A percentile compares a stretch with the other conserved stretches of the same genome.
Evolutionary conservation across 805 yeast genomes (phyloP).

Genomic region (Saccharomycopsis schoenii): DNA sequence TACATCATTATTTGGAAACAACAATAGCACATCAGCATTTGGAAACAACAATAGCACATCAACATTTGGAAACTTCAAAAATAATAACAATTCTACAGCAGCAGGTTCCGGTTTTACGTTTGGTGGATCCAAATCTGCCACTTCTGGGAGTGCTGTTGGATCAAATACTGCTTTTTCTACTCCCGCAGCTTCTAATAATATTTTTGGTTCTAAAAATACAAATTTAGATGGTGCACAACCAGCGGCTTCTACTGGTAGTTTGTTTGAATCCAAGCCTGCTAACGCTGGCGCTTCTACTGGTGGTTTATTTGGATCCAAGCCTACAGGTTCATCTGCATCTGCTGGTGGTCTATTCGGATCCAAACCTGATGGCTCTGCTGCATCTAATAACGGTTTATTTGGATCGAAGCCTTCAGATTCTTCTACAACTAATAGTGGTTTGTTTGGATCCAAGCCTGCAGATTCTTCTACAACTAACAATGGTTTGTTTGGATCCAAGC

Average conservation of each 20-base stretch:
- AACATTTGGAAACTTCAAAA: slow-evolving; percentile 12
- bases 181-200: not conserved
- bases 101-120: slow-evolving; percentile 13
- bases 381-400: too few relatives aligned
- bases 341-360: too few relatives aligned
- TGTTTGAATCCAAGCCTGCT: slow-evolving; percentile 21
- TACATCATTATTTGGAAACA: slow-evolving; percentile 4
- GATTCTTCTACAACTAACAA: slow-evolving; percentile 13
- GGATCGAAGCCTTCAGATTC: slow-evolving; percentile 11
- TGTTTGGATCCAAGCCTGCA: slow-evolving; percentile 20
- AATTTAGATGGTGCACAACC: not conserved
- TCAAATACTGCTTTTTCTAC: not conserved
- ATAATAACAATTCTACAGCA: not conserved
- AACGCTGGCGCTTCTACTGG: not conserved
- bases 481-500: slow-evolving; percentile 24
- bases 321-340: too few relatives aligned
- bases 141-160: slow-evolving; percentile 2
- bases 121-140: slow-evolving; percentile 3
- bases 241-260: slow-evolving; percentile 19
- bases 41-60: slow-evolving; percentile 12
- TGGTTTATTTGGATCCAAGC: too few relatives aligned
- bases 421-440: slow-evolving; percentile 18
- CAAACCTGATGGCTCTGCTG: too few relatives aligned
- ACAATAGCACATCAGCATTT: slow-evolving; percentile 12
- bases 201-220: slow-evolving; percentile 3